Percentiles rank a stretch among this genome's conserved stretches.
Evolutionary conservation across 208 protist species (phyloP).

Genomic region (Trypanosoma cruzi): DNA sequence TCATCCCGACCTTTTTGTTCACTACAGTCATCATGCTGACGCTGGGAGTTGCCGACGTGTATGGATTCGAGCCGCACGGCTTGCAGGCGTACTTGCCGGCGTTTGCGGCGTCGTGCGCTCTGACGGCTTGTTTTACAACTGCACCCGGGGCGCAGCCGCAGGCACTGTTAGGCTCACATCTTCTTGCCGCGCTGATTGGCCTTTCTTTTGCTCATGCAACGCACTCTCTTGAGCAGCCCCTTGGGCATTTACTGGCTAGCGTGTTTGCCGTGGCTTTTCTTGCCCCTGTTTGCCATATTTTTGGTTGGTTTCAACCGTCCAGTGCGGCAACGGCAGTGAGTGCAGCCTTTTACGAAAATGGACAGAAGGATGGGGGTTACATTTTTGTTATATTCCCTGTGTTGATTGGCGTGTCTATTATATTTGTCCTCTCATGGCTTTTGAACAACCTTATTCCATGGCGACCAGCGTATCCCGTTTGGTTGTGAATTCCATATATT

Average conservation of each 20-base stretch:
- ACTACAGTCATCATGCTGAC: slow-evolving; percentile 54
- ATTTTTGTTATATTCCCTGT: slow-evolving; percentile 69
- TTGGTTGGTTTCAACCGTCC: slow-evolving; percentile 60
- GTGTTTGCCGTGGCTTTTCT: slow-evolving; percentile 60
- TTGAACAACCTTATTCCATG: slow-evolving; percentile 69
- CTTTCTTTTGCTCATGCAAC: slow-evolving; percentile 64
- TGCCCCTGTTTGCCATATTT: slow-evolving; percentile 50
- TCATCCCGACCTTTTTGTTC: slow-evolving; percentile 52
- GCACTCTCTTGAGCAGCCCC: slow-evolving; percentile 37
- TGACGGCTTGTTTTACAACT: slow-evolving; percentile 55
- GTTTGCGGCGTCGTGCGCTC: slow-evolving; percentile 61
- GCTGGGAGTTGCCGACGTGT: slow-evolving; percentile 50
- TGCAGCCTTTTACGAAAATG: slow-evolving; percentile 56
- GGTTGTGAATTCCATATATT: slow-evolving; percentile 28
- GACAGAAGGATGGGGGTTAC: slow-evolving; percentile 61
- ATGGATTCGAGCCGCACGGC: slow-evolving; percentile 85
- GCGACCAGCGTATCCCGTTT: slow-evolving; percentile 66
- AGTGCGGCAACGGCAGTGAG: slow-evolving; percentile 70
- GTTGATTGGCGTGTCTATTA: slow-evolving; percentile 42
- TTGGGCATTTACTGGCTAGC: slow-evolving; percentile 55
- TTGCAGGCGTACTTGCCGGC: slow-evolving; percentile 82
- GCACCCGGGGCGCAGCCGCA: slow-evolving; percentile 62
- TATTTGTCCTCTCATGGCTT: slow-evolving; percentile 52
- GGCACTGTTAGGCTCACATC: slow-evolving; percentile 49
- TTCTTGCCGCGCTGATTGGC: slow-evolving; percentile 61